These are phyloP conservation scores for Sporisorium scitamineum DNA, from an alignment of 1,284 basidiomycete species.

Conservation along the genomic window DNA sequence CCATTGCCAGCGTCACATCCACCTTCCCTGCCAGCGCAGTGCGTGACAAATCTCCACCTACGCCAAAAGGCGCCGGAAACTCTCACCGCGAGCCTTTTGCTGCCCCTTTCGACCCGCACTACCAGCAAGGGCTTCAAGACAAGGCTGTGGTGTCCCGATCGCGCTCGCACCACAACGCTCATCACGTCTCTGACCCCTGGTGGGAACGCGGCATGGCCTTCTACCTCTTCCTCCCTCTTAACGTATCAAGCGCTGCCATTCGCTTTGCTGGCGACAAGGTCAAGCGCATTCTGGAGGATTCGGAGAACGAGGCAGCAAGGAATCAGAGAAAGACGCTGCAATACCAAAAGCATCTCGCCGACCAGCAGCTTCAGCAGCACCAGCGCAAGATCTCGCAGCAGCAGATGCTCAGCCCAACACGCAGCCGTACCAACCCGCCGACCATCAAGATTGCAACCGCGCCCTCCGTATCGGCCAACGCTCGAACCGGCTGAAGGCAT, in stretches of 20 bases:
- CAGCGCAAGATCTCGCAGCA: slow-evolving; percentile 27
- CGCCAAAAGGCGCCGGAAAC: background rate
- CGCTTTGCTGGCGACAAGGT: slow-evolving; percentile 52
- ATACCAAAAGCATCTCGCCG: slow-evolving; percentile 46
- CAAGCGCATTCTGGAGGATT: slow-evolving; percentile 36
- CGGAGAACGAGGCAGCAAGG: slow-evolving; percentile 33
- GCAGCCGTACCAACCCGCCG: slow-evolving; percentile 14
- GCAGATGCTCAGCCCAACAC: slow-evolving; percentile 25
- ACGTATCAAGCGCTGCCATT: slow-evolving; percentile 46
- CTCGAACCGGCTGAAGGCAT: slow-evolving; percentile 10
- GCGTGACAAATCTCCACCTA: slow-evolving; percentile 14
- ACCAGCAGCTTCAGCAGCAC: slow-evolving; percentile 44
- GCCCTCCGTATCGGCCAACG: background rate
- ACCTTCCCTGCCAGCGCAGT: background rate
- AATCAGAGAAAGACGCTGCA: slow-evolving; percentile 41
- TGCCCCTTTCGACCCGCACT: background rate
- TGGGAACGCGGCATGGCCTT: slow-evolving; percentile 51
- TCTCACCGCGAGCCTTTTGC: slow-evolving; percentile 6
- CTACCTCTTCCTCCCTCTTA: slow-evolving; percentile 56
- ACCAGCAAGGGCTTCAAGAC: background rate
- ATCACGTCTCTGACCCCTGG: slow-evolving; percentile 42
- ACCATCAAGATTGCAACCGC: slow-evolving; percentile 24
- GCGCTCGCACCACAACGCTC: slow-evolving; percentile 13
- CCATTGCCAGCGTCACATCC: background rate
- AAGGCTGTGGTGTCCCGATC: background rate